Conservation (phyloP, 2,329 filamentous ascomycete species). For the Anthostomella pinea region DNA sequence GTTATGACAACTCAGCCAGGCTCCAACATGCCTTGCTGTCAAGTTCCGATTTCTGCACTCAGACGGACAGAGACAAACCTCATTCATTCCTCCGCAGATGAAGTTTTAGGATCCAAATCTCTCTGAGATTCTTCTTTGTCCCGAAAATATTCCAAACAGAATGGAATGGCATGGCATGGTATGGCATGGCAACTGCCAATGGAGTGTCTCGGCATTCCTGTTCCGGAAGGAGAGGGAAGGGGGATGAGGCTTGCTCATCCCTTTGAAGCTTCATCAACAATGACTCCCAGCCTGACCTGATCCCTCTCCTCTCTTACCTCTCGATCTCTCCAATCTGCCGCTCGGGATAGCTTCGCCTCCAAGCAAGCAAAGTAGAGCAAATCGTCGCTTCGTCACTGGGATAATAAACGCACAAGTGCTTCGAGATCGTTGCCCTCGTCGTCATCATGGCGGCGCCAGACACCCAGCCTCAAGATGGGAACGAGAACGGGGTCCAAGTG, state of each 20-base stretch:
- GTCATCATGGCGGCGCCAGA: slow-evolving; percentile 9
- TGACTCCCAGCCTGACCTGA: slow-evolving; percentile 10
- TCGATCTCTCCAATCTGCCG: slow-evolving; percentile 9
- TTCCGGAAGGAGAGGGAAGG: slow-evolving; percentile 15
- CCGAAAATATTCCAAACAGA: background rate
- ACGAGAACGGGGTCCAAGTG: slow-evolving; percentile 7
- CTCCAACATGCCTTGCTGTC: too few species aligned
- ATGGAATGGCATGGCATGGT: too few species aligned
- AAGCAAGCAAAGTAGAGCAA: too few species aligned
- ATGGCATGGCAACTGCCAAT: slow-evolving; percentile 19
- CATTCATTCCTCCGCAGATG: too few species aligned
- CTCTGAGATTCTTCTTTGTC: too few species aligned
- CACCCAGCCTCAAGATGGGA: background rate
- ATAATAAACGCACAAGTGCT: too few species aligned
- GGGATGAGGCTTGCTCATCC: slow-evolving; percentile 13
- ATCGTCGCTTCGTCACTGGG: too few species aligned
- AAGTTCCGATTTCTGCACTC: too few species aligned
- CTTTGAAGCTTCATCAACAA: slow-evolving; percentile 25
- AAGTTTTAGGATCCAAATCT: too few species aligned
- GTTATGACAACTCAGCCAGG: too few species aligned
- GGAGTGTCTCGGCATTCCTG: slow-evolving; percentile 19
- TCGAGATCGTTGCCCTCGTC: slow-evolving; percentile 1
- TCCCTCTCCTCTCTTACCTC: slow-evolving; percentile 4
- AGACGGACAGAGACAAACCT: too few species aligned
- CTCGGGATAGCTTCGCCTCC: too few species aligned